A percentile compares a stretch with the other conserved stretches of the same genome.
These are phyloP conservation scores for Platanthera guangdongensis DNA, from an alignment of 106 monocot species.

Conservation along the genomic window DNA sequence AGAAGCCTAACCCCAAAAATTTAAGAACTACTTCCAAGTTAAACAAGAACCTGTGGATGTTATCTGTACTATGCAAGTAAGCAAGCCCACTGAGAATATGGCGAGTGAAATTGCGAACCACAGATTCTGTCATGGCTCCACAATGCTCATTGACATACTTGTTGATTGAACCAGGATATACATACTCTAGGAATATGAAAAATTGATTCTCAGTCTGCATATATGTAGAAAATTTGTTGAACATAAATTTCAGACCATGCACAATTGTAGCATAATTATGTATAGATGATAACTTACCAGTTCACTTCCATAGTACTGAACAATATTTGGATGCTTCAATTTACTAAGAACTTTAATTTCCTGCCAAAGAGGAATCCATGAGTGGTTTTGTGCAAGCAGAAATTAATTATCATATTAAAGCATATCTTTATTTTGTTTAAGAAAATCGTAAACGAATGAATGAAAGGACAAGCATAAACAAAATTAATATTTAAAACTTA, in stretches of 20 bases:
- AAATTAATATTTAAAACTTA: neutral
- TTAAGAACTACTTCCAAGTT: neutral
- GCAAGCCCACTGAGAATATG: conserved; percentile 87
- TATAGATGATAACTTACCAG: conserved; percentile 33
- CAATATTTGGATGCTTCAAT: conserved; percentile 91
- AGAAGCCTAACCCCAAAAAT: neutral
- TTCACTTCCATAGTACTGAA: conserved; percentile 96
- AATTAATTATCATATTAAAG: neutral
- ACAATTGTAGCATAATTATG: conserved; percentile 2
- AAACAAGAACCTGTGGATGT: conserved; percentile 78
- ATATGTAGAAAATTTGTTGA: conserved; percentile 8
- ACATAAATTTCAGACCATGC: conserved; percentile 2
- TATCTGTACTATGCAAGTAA: conserved; percentile 78
- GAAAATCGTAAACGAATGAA: neutral
- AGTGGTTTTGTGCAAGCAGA: neutral
- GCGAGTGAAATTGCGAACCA: conserved; percentile 92
- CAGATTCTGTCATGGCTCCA: conserved; percentile 89
- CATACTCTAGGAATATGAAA: conserved; percentile 92
- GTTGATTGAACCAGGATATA: conserved; percentile 88
- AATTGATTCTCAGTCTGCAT: conserved; percentile 76
- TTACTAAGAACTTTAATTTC: conserved; percentile 94
- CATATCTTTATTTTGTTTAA: neutral
- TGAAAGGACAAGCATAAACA: neutral
- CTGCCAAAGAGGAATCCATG: conserved; percentile 35
- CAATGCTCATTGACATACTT: conserved; percentile 75